phyloP scores from a whole-genome alignment of 345 rosid species.

The Pugionium cornutum region DNA sequence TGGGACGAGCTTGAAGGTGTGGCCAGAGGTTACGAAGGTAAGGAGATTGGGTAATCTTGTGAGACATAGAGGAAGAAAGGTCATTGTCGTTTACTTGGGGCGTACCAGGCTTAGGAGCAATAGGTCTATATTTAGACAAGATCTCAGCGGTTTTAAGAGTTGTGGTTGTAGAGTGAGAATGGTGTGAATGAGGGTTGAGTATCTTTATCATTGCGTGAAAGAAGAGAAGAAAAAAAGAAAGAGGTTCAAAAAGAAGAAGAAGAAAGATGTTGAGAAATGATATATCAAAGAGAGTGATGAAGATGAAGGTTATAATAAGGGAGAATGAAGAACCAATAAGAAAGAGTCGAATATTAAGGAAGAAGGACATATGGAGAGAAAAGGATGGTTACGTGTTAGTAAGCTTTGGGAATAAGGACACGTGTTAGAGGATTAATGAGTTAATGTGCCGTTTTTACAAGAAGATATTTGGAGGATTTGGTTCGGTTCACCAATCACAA shows the following conservation, averaged over 20 bases:
- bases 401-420: constrained; percentile 48
- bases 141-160: constrained; percentile 87
- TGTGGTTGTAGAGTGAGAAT: constrained; percentile 31
- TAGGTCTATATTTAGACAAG: constrained; percentile 88
- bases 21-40: constrained; percentile 83
- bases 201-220: constrained; percentile 62
- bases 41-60: constrained; percentile 71
- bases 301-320: constrained; percentile 37
- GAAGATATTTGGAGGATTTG: constrained; percentile 26
- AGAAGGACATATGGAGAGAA: constrained; percentile 53
- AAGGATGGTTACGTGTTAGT: constrained; percentile 76
- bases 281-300: constrained; percentile 18
- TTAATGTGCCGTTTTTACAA: constrained; percentile 45
- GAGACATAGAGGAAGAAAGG: constrained; percentile 52
- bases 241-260: constrained; percentile 29
- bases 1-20: constrained; percentile 82
- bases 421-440: constrained; percentile 46
- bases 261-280: constrained; percentile 28
- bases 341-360: constrained; percentile 44
- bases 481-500: constrained; percentile 49
- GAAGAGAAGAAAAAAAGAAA: neutral
- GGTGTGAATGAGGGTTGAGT: constrained; percentile 48
- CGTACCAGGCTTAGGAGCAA: constrained; percentile 81
- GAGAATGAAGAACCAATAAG: constrained; percentile 52
- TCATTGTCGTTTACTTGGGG: constrained; percentile 39